Conservation (phyloP, 768 basidiomycete species). For the Mycena kentingensis region DNA sequence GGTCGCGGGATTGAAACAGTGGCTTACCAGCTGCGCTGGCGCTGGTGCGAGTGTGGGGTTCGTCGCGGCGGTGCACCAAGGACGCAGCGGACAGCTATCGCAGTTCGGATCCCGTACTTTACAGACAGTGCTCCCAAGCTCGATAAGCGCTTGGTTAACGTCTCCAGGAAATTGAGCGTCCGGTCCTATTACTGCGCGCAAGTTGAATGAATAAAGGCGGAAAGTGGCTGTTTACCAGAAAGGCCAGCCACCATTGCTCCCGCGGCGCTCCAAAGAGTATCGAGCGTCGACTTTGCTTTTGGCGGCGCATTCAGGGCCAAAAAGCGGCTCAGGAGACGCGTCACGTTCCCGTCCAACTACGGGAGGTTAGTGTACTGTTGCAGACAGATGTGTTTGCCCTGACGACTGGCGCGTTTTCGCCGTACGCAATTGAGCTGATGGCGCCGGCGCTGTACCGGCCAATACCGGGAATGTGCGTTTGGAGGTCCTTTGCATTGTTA, state of each 20-base stretch:
- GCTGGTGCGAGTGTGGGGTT: constrained; percentile 38
- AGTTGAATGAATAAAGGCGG: not conserved
- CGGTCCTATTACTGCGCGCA: not conserved
- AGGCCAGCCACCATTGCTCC: constrained; percentile 59
- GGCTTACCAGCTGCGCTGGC: constrained; percentile 8
- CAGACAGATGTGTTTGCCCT: constrained; percentile 29
- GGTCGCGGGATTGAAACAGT: not conserved
- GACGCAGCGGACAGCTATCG: constrained; percentile 65
- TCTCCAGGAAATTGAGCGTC: constrained; percentile 65
- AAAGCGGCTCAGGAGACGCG: constrained; percentile 80
- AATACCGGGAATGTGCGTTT: constrained; percentile 82
- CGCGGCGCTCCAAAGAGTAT: constrained; percentile 83
- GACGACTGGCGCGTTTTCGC: constrained; percentile 80
- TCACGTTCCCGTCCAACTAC: constrained; percentile 90
- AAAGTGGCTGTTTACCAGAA: not conserved
- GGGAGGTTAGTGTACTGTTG: constrained; percentile 5
- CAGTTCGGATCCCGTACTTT: constrained; percentile 83
- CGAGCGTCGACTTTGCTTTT: constrained; percentile 75
- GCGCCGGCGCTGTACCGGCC: constrained; percentile 88
- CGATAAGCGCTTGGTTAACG: constrained; percentile 91
- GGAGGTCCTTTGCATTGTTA: constrained; percentile 76
- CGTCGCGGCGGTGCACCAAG: constrained; percentile 76
- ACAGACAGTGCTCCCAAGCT: constrained; percentile 92
- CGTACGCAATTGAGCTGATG: constrained; percentile 87
- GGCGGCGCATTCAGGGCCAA: constrained; percentile 81